Percentiles rank a stretch among this genome's conserved stretches.
phyloP scores from a whole-genome alignment of 768 basidiomycete species.

The Termitomyces sp. region DNA sequence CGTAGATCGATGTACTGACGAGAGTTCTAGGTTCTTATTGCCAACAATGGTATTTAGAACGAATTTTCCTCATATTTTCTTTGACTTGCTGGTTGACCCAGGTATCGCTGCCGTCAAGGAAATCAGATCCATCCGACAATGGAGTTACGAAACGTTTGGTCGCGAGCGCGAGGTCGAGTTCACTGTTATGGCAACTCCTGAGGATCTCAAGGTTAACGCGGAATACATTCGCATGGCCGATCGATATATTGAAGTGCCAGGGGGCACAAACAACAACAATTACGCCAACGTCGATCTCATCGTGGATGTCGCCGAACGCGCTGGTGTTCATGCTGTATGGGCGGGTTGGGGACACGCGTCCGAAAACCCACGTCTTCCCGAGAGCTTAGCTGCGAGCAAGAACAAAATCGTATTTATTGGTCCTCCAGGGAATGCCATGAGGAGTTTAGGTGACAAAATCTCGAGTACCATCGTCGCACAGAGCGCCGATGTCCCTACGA shows the following conservation, averaged over 20 bases:
- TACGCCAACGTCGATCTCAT: constrained; percentile 99
- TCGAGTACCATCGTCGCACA: constrained; percentile 99
- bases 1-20: constrained; percentile 9
- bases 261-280: constrained; percentile 98
- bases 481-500: constrained; percentile 92
- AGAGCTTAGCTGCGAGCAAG: constrained; percentile 86
- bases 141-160: constrained; percentile 99
- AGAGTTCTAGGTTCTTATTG: constrained; percentile 81
- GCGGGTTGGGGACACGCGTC: constrained; percentile 99
- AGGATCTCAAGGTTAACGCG: constrained; percentile 97
- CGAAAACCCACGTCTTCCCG: constrained; percentile 95
- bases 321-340: constrained; percentile 99
- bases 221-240: constrained; percentile 99
- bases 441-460: constrained; percentile 98
- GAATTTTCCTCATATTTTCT: not conserved
- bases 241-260: constrained; percentile 97
- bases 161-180: constrained; percentile 95
- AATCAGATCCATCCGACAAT: constrained; percentile 97
- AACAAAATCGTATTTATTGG: constrained; percentile 99
- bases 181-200: constrained; percentile 99
- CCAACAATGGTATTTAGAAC: constrained; percentile 79
- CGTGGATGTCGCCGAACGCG: constrained; percentile 94
- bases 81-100: constrained; percentile 28
- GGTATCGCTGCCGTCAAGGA: constrained; percentile 99
- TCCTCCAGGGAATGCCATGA: constrained; percentile 98